Evolutionary conservation across 2,329 filamentous ascomycete species (phyloP).

Genomic region (Aspergillus sp.): DNA sequence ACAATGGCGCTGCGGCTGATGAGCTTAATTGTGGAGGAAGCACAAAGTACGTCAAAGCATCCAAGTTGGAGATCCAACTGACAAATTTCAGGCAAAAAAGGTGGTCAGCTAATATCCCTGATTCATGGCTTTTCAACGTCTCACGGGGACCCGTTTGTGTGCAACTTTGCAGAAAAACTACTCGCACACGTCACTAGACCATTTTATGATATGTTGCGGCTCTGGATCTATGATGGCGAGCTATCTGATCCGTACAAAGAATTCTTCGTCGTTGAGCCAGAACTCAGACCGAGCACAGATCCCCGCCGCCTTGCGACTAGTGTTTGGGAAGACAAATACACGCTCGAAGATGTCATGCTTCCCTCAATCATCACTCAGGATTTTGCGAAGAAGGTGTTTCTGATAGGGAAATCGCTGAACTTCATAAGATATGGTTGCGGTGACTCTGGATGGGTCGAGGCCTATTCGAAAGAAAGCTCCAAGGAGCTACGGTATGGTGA

Average conservation of each 20-base stretch:
- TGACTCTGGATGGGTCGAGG: slow-evolving; percentile 93
- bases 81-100: slow-evolving; percentile 62
- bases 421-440: slow-evolving; percentile 96
- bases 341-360: slow-evolving; percentile 81
- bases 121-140: slow-evolving; percentile 93
- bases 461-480: slow-evolving; percentile 89
- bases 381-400: slow-evolving; percentile 93
- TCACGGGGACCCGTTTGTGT: slow-evolving; percentile 93
- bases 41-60: slow-evolving; percentile 61
- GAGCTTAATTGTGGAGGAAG: slow-evolving; percentile 92
- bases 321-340: slow-evolving; percentile 98
- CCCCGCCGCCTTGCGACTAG: slow-evolving; percentile 69
- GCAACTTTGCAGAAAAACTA: slow-evolving; percentile 87
- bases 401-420: slow-evolving; percentile 97
- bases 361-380: slow-evolving; percentile 91
- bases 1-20: slow-evolving; percentile 94
- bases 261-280: slow-evolving; percentile 91
- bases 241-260: slow-evolving; percentile 94
- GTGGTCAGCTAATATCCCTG: slow-evolving; percentile 88
- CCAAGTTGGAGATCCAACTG: slow-evolving; percentile 11
- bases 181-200: slow-evolving; percentile 85
- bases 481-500: slow-evolving; percentile 93
- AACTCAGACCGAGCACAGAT: slow-evolving; percentile 56
- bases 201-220: slow-evolving; percentile 93
- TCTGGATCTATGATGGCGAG: slow-evolving; percentile 99